phyloP scores from a whole-genome alignment of 148 eudicot species.

The Chenopodium berlandieri region DNA sequence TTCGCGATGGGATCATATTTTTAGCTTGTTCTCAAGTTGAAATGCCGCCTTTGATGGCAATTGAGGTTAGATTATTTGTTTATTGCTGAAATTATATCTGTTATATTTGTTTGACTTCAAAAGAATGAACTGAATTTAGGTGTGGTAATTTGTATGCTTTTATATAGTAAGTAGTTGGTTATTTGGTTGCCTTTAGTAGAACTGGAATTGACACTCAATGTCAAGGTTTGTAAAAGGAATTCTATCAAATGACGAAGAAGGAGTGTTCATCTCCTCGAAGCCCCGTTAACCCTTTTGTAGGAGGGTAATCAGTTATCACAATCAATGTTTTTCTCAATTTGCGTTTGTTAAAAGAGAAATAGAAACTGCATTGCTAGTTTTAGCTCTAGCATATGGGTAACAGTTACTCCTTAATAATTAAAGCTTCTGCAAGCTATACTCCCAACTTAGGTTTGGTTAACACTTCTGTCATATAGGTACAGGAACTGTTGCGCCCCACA shows the following conservation, averaged over 20 bases:
- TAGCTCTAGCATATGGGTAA: too few relatives aligned
- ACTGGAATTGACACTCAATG: not conserved
- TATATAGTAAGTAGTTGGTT: not conserved
- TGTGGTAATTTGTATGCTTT: not conserved
- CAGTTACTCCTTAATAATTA: too few relatives aligned
- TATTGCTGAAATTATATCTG: not conserved
- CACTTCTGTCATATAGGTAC: not conserved
- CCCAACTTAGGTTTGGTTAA: not conserved
- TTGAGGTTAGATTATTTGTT: slow-evolving; percentile 58
- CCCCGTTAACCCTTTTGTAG: not conserved
- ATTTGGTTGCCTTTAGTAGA: not conserved
- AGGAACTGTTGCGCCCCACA: not conserved
- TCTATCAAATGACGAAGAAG: not conserved
- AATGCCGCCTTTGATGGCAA: slow-evolving; percentile 98
- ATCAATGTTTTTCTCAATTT: not conserved
- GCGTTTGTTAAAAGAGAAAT: not conserved
- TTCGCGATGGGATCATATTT: slow-evolving; percentile 84
- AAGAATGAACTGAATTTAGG: not conserved
- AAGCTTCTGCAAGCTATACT: too few relatives aligned
- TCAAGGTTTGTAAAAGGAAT: not conserved
- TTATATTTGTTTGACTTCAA: not conserved
- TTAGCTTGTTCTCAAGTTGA: slow-evolving; percentile 94
- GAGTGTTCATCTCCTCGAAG: not conserved
- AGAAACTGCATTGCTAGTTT: not conserved
- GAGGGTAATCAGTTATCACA: not conserved